Evolutionary conservation across 1,284 basidiomycete species (phyloP).

Genomic region (Neonothopanus nambi): DNA sequence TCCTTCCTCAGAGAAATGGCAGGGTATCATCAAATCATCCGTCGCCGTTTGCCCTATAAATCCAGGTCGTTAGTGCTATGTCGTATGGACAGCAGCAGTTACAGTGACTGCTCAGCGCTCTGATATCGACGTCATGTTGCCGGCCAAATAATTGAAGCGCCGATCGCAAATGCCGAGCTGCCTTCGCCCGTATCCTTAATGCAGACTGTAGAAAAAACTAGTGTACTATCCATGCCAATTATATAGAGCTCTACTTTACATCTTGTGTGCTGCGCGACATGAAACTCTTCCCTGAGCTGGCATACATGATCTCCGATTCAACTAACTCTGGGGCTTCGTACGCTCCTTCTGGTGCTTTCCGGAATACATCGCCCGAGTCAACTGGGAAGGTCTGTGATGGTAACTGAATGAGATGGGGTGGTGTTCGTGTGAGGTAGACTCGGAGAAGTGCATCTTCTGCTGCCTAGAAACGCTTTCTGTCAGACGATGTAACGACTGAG

Average conservation of each 20-base stretch:
- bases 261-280: slow-evolving; percentile 7
- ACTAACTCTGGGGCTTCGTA: slow-evolving; percentile 59
- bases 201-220: too few species aligned
- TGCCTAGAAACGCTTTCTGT: slow-evolving; percentile 46
- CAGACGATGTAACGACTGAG: background rate
- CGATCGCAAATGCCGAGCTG: too few species aligned
- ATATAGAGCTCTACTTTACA: background rate
- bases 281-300: slow-evolving; percentile 54
- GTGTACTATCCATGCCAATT: too few species aligned
- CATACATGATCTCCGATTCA: slow-evolving; percentile 67
- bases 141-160: too few species aligned
- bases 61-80: too few species aligned
- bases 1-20: too few species aligned
- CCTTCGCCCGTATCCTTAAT: too few species aligned
- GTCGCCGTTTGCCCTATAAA: too few species aligned
- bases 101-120: too few species aligned
- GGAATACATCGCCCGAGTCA: slow-evolving; percentile 50
- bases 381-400: slow-evolving; percentile 70
- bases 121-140: too few species aligned
- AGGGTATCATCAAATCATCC: too few species aligned
- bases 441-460: slow-evolving; percentile 84
- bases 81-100: too few species aligned
- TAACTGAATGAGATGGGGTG: slow-evolving; percentile 62
- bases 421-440: slow-evolving; percentile 77
- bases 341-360: slow-evolving; percentile 32